Base-by-base conservation (phyloP, 208 protist genomes). In the Wallacemonas sp. region DNA sequence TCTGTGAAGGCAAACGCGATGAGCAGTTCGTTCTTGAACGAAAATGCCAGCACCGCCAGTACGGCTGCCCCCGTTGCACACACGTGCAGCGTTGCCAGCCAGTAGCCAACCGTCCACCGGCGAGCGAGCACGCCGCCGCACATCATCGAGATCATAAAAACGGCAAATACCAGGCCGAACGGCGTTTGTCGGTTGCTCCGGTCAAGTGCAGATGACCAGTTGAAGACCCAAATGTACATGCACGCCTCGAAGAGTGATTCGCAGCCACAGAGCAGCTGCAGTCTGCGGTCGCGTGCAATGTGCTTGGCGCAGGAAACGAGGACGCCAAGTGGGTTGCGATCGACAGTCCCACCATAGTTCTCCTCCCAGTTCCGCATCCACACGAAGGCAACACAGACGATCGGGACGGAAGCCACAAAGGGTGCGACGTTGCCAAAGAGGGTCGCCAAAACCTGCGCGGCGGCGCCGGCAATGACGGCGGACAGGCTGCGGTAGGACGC, bases 171-270 rank as follows among this genome's bases (percentile, higher is more conserved):
- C 9, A 87, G 43, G 29, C 93, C 92, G 55, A 85, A 92, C 26
- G 85, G 84, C 2, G 90, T 69, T 26, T 30, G 44, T n/a, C 2
- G 30, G 6, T 65, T 48, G 11, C 39, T 80, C 21, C n/a, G 54
- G 21, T 71, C 66, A 1, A 76, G 48, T 2, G 76, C 44, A 11
- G 92, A 92, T 0, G 85, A 92, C 92, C 92, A 97, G 52, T 85
- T 76, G 30, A 97, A 95, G 3, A 97, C 87, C 77, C 95, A 97
- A 4, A 78, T 72, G 46, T 93, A 96, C 84, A 97, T 95, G 44
- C 81, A 69, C 11, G 62, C 76, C 67, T 97, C 93, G 65, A 94
- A 97, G 1, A 89, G 55, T 19, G 83, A 72, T 71, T 97, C 86
- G 27, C 73, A 65, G 17, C 64, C n/a, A n/a, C 83, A 82, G 4